Evolutionary conservation across 106 monocot species (phyloP).

Genomic region (Apostasia shenzhenica): DNA sequence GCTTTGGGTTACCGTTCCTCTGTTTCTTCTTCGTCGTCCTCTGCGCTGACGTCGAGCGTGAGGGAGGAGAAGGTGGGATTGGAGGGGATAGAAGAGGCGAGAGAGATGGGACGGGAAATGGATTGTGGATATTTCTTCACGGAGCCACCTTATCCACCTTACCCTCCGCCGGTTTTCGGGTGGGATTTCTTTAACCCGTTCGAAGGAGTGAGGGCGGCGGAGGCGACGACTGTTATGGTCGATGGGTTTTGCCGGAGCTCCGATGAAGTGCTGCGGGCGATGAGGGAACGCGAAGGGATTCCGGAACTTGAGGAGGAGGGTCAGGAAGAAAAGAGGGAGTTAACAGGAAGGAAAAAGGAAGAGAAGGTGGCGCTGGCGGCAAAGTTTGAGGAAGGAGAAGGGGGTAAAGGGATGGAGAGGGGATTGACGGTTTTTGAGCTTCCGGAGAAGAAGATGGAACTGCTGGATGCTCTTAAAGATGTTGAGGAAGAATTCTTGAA

Average conservation of each 20-base stretch:
- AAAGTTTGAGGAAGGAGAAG: neutral
- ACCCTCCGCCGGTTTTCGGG: slow-evolving; percentile 34
- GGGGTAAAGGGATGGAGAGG: slow-evolving; percentile 25
- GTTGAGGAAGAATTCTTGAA: slow-evolving; percentile 81
- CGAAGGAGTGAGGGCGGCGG: slow-evolving; percentile 35
- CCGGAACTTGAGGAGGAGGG: slow-evolving; percentile 65
- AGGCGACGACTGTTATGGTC: slow-evolving; percentile 25
- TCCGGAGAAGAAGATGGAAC: slow-evolving; percentile 52
- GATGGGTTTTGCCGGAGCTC: slow-evolving; percentile 29
- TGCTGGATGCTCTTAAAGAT: slow-evolving; percentile 77
- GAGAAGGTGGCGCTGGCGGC: slow-evolving; percentile 7
- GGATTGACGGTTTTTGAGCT: slow-evolving; percentile 29
- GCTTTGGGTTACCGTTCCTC: slow-evolving; percentile 13
- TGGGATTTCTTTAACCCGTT: slow-evolving; percentile 99
- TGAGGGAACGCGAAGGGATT: slow-evolving; percentile 86
- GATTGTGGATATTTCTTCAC: slow-evolving; percentile 38
- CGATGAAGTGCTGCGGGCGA: slow-evolving; percentile 65
- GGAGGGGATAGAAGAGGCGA: slow-evolving; percentile 3
- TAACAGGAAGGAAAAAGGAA: neutral
- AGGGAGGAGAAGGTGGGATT: slow-evolving; percentile 6
- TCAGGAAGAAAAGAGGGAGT: neutral
- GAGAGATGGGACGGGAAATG: slow-evolving; percentile 11
- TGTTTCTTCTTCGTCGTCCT: slow-evolving; percentile 4
- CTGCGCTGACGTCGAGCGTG: neutral
- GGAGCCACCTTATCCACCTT: slow-evolving; percentile 20